Conservation (phyloP, 73 alveolate genomes). For the Loxodes magnus region DNA sequence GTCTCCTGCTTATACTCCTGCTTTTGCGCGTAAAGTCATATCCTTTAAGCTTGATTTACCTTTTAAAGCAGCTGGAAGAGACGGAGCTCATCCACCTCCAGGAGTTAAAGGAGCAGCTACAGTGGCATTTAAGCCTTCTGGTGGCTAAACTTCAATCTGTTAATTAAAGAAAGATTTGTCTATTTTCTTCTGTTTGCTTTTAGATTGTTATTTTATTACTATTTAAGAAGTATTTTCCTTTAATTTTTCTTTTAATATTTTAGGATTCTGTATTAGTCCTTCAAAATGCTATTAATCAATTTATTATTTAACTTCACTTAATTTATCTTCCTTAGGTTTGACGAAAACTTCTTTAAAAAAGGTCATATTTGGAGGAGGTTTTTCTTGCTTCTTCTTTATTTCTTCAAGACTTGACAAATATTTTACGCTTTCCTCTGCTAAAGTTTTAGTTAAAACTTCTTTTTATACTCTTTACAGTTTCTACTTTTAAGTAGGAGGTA, state of each 20-base stretch:
- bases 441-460: too few relatives aligned
- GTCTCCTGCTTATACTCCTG: slow-evolving; percentile 95
- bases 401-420: too few relatives aligned
- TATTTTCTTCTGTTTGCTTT: not conserved
- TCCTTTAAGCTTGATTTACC: slow-evolving; percentile 71
- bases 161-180: slow-evolving; percentile 74
- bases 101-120: slow-evolving; percentile 90
- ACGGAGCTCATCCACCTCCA: slow-evolving; percentile 96
- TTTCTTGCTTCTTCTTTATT: too few relatives aligned
- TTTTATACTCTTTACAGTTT: too few relatives aligned
- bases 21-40: slow-evolving; percentile 89
- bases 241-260: not conserved
- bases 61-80: slow-evolving; percentile 77
- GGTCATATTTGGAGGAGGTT: too few relatives aligned
- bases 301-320: slow-evolving; percentile 1
- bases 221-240: not conserved
- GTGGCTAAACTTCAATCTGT: slow-evolving; percentile 93
- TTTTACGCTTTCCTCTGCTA: too few relatives aligned
- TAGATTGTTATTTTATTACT: not conserved
- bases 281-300: not conserved
- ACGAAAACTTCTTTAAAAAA: slow-evolving; percentile 12
- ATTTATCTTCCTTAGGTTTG: slow-evolving; percentile 14
- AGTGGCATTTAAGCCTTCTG: slow-evolving; percentile 91
- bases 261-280: not conserved
- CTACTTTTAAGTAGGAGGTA: too few relatives aligned